Base-by-base conservation (phyloP, 140 eudicot species). In the Anethum foeniculum region DNA sequence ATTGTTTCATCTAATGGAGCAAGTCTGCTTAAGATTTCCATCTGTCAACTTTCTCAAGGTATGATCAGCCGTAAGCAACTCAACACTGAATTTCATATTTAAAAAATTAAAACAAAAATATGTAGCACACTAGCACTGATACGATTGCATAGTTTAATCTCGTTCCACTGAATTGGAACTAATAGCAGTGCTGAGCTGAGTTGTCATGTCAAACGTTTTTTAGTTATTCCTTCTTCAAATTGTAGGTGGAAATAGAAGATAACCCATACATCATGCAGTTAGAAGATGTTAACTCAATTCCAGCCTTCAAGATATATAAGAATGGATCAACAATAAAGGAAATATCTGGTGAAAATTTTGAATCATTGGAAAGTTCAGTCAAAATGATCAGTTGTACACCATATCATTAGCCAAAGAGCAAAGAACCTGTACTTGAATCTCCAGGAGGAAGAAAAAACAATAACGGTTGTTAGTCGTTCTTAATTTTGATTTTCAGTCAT, bases 1-100 rank as follows among this genome's bases (percentile, higher is more conserved):
- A 77, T 51, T 78, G 78, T 54, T 81, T 58, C 85, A 62, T 68
- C 81, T 85, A 30, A 28, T 82, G 77, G 85, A 72, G 32, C 85
- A 82, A 75, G 68, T 81, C 19, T 81, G 85, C 58, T 30, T 7
- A 27, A 73, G 78, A 62, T 85, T 81, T n/a, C 80, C 88, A 14
- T 72, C 83, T 0, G 76, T 81, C 81, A 85, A 85, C 51, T 85
- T 85, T 54, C 88, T 85, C 72, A 85, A 85, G 88, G 88, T 81
- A 41, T 9, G 67, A 16, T 72, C 30, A 9, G 2, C 1, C 16
- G 0, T 38, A 0, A 38, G 6, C n/a, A 5, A 71, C 15, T 34
- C 25, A 34, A 7, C 6, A 14, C 48, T 71, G 25, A 13, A 30
- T 28, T 67, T 67, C 16, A 23, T 12, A 30, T 67, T 30, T 28